A percentile compares a stretch with the other conserved stretches of the same genome.
These are phyloP conservation scores for Lathyrus tuberosus DNA, from an alignment of 306 rosid species.

Conservation along the genomic window DNA sequence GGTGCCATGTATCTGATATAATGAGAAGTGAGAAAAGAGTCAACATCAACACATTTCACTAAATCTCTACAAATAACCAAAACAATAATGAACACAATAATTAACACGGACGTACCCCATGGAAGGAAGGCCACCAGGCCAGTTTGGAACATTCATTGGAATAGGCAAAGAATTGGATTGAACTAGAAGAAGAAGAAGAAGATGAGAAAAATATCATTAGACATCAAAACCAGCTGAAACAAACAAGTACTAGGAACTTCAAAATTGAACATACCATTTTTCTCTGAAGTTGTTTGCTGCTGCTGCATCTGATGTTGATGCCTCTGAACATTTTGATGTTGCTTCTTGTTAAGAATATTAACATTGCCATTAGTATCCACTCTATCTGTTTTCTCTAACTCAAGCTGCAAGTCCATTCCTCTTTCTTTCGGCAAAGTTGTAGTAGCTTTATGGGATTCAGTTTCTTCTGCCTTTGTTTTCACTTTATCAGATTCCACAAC, in stretches of 20 bases:
- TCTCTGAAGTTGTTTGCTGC: slow-evolving; percentile 52
- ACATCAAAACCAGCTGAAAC: neutral
- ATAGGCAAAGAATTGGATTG: slow-evolving; percentile 68
- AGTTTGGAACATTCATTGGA: slow-evolving; percentile 76
- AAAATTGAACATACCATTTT: slow-evolving; percentile 55
- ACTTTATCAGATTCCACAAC: slow-evolving; percentile 54
- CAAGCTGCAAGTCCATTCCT: slow-evolving; percentile 65
- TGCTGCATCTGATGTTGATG: slow-evolving; percentile 35
- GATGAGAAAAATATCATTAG: slow-evolving; percentile 35
- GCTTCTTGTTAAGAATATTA: slow-evolving; percentile 49
- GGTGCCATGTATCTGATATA: slow-evolving; percentile 86
- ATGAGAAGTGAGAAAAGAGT: slow-evolving; percentile 47
- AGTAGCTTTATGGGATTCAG: slow-evolving; percentile 50
- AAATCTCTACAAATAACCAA: neutral
- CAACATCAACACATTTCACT: slow-evolving; percentile 39
- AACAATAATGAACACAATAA: slow-evolving; percentile 30
- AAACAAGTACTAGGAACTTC: neutral
- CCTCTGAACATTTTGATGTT: slow-evolving; percentile 49
- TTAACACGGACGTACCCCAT: slow-evolving; percentile 74
- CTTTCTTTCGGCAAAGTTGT: slow-evolving; percentile 51
- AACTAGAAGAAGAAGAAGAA: slow-evolving; percentile 45
- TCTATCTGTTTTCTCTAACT: slow-evolving; percentile 73
- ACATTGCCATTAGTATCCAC: slow-evolving; percentile 53
- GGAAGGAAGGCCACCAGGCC: slow-evolving; percentile 89
- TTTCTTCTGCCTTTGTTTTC: slow-evolving; percentile 51